Base-by-base conservation (phyloP, 768 basidiomycete species). In the Amanita phalloides region DNA sequence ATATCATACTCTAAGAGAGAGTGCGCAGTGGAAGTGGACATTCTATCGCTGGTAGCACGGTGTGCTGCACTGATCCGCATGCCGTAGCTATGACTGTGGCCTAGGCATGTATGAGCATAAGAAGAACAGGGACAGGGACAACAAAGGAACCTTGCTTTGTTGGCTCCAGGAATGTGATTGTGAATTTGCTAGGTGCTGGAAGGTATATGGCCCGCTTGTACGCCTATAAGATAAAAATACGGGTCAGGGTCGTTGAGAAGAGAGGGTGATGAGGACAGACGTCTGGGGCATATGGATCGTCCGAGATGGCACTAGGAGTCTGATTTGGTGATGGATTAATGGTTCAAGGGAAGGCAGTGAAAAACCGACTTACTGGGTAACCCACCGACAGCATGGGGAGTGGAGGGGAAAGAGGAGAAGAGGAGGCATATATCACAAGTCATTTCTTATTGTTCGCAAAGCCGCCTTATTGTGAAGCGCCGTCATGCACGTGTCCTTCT, bases 151-250 rank as follows among this genome's bases (percentile, higher is more conserved):
- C 76, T 44, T 78, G 71, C 59, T 85, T 86, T 37, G 67, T 67
- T 9, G 84, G 77, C 2, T 70, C 64, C 11, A 87, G 70, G 54
- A 82, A 70, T 45, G 80, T 76, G 4, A 86, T 76, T 0, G 68
- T 64, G 55, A 90, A 90, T 47, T 69, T 65, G 14, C 65, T 68
- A 6, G 87, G 87, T 4, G 86, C 69, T 28, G 73, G 63, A 30
- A 72, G 78, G 56, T 79, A 69, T 6, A 88, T 73, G 6, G 82
- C 82, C 55, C 81, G 65, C 59, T 81, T 82, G 64, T 74, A 83
- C 43, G 69, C 61, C 84, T 88, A 32, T 25, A 17, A 33, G n/a
- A 23, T 20, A 33, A 17, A 33, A 9, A 23, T 20, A 33, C 8
- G 9, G 3, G n/a, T 45, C n/a, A 35, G 42, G 28, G 14, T 6